Base-by-base conservation (phyloP, 163 green algal species). In the Scenedesmus sp. region DNA sequence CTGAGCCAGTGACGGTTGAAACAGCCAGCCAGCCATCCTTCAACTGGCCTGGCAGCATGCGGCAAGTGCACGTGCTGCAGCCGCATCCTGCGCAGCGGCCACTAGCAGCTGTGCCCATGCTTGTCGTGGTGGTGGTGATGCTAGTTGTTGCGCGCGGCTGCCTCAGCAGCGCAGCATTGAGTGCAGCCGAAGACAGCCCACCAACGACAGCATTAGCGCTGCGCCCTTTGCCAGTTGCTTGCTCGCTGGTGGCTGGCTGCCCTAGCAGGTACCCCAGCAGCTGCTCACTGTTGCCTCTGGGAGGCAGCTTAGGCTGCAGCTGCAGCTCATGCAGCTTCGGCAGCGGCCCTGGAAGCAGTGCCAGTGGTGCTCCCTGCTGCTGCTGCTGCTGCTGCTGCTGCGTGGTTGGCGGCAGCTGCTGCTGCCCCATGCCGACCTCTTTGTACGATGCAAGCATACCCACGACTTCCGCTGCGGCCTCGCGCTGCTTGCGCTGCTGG, bases 261-360 rank as follows among this genome's bases (percentile, higher is more conserved):
- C 66, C 66, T 6, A 7, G 1, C n/a, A 76, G 16, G 15, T 76
- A 34, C 1, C 16, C 66, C 66, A 76, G 16, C 2, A 76, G 66
- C 66, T 76, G 66, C 66, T 76, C 66, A 7, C 66, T 76, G 66
- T 76, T 76, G 62, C 62, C 10, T 3, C 18, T 70, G 16, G 34
- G 76, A 23, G 12, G n/a, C 46, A 85, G 15, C 77, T 85, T 56
- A n/a, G 46, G 77, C 77, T 85, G 77, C 77, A 85, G 77, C 16
- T 26, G 16, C 66, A 34, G 66, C 66, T 76, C 66, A 76, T 76
- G 66, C 66, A 76, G 66, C 66, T 76, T 76, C 6, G 66, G 66
- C 15, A 76, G 66, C 16, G 15, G 26, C 15, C 66, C 16, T 76
- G 74, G n/a, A 23, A 20, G 26, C 26, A 6, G 13, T 9, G 73